These are phyloP conservation scores for Hypomontagnella monticulosa DNA, from an alignment of 495 filamentous ascomycete genomes.

Conservation along the genomic window DNA sequence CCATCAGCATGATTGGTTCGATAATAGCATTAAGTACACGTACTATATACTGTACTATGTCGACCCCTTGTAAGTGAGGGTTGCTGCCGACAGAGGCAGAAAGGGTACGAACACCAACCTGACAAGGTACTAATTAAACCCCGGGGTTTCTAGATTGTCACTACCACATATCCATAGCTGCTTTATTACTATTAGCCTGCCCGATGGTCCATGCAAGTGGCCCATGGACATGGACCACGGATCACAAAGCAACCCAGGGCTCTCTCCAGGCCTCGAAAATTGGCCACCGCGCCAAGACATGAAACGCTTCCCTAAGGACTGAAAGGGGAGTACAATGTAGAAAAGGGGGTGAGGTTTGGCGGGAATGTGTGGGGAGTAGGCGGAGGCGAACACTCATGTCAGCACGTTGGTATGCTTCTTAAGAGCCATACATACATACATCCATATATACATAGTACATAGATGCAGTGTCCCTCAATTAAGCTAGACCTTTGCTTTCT, in stretches of 20 bases:
- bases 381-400: conserved; percentile 35
- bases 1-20: conserved; percentile 36
- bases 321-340: conserved; percentile 6
- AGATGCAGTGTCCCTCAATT: conserved; percentile 2
- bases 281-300: conserved; percentile 42
- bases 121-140: conserved; percentile 28
- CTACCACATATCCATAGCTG: conserved; percentile 33
- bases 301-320: conserved; percentile 36
- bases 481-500: conserved; percentile 23
- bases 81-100: conserved; percentile 23
- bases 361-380: conserved; percentile 42
- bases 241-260: conserved; percentile 28
- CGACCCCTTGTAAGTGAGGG: conserved; percentile 26
- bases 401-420: conserved; percentile 28
- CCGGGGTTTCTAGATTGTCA: conserved; percentile 30
- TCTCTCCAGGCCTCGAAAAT: conserved; percentile 34
- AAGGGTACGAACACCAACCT: conserved; percentile 13
- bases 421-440: conserved; percentile 4
- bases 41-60: conserved; percentile 25
- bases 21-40: conserved; percentile 31
- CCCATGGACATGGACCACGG: conserved; percentile 20
- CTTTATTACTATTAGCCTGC: conserved; percentile 41
- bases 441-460: neutral
- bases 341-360: conserved; percentile 39
- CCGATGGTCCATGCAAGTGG: conserved; percentile 23